phyloP scores from a whole-genome alignment of 495 filamentous ascomycete genomes.

The Neurospora tetrasperma region DNA sequence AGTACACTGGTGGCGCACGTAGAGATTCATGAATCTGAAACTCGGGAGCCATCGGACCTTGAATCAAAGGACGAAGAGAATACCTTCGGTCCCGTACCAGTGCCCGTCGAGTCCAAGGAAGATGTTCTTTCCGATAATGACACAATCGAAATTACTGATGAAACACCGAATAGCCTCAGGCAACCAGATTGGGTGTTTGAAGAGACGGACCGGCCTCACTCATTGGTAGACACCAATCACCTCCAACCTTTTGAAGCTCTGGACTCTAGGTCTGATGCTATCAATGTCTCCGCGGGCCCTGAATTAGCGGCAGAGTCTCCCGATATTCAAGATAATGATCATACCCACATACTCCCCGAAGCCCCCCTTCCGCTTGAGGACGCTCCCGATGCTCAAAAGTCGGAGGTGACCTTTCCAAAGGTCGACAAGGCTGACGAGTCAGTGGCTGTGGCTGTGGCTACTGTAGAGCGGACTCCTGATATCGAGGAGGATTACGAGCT shows the following conservation, averaged over 20 bases:
- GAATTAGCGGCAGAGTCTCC: background rate
- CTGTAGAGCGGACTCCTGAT: background rate
- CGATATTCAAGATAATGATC: background rate
- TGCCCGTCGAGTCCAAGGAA: background rate
- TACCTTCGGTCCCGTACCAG: background rate
- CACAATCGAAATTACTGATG: background rate
- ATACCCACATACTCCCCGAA: background rate
- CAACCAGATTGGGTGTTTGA: background rate
- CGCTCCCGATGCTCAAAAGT: background rate
- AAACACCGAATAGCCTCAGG: background rate
- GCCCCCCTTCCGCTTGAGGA: background rate
- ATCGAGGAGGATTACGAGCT: background rate
- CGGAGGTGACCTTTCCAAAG: background rate
- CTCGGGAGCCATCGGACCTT: background rate
- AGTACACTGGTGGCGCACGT: background rate
- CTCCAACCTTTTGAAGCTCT: background rate
- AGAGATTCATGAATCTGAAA: background rate
- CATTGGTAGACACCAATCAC: background rate
- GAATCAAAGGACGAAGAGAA: background rate
- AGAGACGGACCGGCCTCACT: background rate
- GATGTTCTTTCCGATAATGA: background rate
- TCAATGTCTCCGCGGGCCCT: background rate
- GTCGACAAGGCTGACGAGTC: background rate
- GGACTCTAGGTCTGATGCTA: background rate
- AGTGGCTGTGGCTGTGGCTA: background rate